Percentiles rank a stretch among this genome's conserved stretches.
These are phyloP conservation scores for Pichia deserticola DNA, from an alignment of 805 yeast species.

Conservation along the genomic window DNA sequence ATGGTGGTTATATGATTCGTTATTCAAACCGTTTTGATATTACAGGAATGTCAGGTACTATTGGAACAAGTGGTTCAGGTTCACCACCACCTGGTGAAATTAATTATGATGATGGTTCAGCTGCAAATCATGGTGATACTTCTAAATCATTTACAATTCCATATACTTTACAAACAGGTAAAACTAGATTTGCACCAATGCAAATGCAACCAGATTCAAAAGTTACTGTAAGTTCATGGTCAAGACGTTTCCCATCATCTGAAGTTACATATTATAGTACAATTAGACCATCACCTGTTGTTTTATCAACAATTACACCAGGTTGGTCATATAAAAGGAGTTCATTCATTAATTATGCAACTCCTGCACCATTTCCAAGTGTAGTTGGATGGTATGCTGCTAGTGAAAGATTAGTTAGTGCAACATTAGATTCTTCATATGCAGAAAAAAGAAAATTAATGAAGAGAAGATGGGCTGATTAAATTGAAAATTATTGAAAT, in stretches of 20 bases:
- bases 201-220: slow-evolving; percentile 75
- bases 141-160: slow-evolving; percentile 57
- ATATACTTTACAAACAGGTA: slow-evolving; percentile 74
- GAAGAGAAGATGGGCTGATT: slow-evolving; percentile 28
- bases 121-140: slow-evolving; percentile 19
- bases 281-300: slow-evolving; percentile 34
- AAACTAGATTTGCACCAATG: slow-evolving; percentile 83
- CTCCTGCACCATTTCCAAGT: slow-evolving; percentile 64
- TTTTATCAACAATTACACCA: slow-evolving; percentile 66
- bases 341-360: slow-evolving; percentile 60
- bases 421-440: slow-evolving; percentile 20
- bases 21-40: slow-evolving; percentile 62
- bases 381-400: slow-evolving; percentile 60
- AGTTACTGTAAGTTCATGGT: slow-evolving; percentile 61
- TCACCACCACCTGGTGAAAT: slow-evolving; percentile 37
- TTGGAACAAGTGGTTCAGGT: slow-evolving; percentile 41
- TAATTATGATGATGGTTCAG: slow-evolving; percentile 31
- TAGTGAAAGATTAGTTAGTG: slow-evolving; percentile 37
- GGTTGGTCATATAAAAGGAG: slow-evolving; percentile 72
- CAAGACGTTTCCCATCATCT: slow-evolving; percentile 60
- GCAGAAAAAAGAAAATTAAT: slow-evolving; percentile 20
- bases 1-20: slow-evolving; percentile 50
- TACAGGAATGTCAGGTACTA: slow-evolving; percentile 64
- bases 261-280: slow-evolving; percentile 56
- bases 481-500: background rate